phyloP scores from a whole-genome alignment of 106 monocot species.

The Hemerocallis citrina region DNA sequence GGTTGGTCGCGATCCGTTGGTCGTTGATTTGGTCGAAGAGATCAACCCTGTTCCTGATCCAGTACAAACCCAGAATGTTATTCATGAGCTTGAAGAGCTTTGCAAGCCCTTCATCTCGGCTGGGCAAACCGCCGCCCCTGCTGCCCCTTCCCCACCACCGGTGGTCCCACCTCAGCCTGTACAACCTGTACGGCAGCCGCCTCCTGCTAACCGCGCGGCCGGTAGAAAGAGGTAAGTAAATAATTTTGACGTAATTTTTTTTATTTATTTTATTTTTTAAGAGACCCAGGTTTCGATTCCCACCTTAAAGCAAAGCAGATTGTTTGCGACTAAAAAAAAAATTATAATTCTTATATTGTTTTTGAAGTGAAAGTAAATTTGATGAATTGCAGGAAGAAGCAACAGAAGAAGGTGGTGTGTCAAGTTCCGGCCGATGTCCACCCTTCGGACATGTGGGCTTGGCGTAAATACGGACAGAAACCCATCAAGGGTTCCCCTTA shows the following conservation, averaged over 20 bases:
- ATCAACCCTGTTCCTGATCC: not conserved
- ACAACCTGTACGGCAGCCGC: not conserved
- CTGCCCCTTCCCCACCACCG: not conserved
- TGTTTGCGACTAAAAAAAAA: not conserved
- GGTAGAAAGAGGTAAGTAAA: not conserved
- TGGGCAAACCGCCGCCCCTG: not conserved
- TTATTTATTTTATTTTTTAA: not conserved
- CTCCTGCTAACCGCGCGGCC: not conserved
- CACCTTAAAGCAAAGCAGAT: not conserved
- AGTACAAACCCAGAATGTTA: not conserved
- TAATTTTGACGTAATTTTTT: not conserved
- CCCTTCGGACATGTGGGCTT: slow-evolving; percentile 77
- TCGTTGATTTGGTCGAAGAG: not conserved
- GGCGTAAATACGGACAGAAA: slow-evolving; percentile 96
- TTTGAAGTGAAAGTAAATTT: not conserved
- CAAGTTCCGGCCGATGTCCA: slow-evolving; percentile 53
- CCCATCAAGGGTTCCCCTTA: slow-evolving; percentile 94
- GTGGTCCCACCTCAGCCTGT: not conserved
- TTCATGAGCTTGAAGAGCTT: slow-evolving; percentile 31
- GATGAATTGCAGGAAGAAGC: slow-evolving; percentile 57
- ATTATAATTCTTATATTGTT: not conserved
- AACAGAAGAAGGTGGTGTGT: slow-evolving; percentile 72
- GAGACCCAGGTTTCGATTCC: no score
- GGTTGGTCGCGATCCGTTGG: no score
- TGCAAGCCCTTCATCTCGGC: slow-evolving; percentile 32